Evolutionary conservation across 176 grass and related monocot species (phyloP), one percentile per base, ranked within the genome.

Genomic region (Hsuehochloa calcarea): DNA sequence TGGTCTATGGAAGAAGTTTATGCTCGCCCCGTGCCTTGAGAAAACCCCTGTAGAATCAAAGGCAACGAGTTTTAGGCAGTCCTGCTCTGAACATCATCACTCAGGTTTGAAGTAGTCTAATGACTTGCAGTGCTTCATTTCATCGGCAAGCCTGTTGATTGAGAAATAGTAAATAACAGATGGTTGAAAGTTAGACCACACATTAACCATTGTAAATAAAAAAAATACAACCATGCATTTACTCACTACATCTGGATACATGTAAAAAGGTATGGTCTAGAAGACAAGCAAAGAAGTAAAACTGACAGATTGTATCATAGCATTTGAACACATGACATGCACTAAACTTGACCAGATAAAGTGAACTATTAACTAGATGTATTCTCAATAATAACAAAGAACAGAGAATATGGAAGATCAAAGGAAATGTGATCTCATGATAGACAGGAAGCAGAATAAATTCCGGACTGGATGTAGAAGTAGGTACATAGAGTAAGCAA

Each of bases 41-140:
- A 89, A 96, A 84, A 93, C 25, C 78, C 84, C 86, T 93, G 81
- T 54, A 68, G 50, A 67, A 69, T 70, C 20, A 52, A 88, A 50
- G 69, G 75, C 9, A 49, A 54, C 5, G 22, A 68, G 49, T 41
- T 46, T 35, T 23, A 80, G 55, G 56, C 8, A 49, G 55, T 81
- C 15, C 40, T 29, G 20, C 5, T 59, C 50, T 45, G 38, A 40
- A 46, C 10, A 52, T 74, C 34, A 55, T 69, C 34, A 26, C 17
- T 76, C 10, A 14, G 26, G 27, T 66, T 43, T 60, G 38, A 56
- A 80, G 34, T 16, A 77, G 80, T 72, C 86, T 85, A 85, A 70
- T 38, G 41, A 85, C 82, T 81, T 77, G 40, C 65, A 68, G 22
- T 79, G 38, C n/a, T 85, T 68, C 74, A 82, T 70, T 92, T 82